These are phyloP conservation scores for Pecoramyces ruminantium DNA, from an alignment of 192 early-diverging fungal genomes.

Conservation along the genomic window DNA sequence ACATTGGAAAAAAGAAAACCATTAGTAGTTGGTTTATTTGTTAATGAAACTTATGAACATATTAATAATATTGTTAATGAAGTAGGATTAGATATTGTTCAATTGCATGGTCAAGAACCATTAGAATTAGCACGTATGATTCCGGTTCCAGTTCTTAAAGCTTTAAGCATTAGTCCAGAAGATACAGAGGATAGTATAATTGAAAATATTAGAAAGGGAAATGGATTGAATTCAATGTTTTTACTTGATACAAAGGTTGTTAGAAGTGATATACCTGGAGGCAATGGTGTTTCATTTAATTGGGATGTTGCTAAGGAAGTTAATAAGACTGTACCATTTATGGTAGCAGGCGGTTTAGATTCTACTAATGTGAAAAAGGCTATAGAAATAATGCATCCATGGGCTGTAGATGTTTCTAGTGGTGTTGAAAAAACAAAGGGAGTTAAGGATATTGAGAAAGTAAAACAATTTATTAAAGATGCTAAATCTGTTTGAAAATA, in stretches of 20 bases:
- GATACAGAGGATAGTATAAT: slow-evolving; percentile 20
- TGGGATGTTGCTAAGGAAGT: slow-evolving; percentile 50
- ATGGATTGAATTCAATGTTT: slow-evolving; percentile 4
- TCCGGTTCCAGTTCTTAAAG: slow-evolving; percentile 75
- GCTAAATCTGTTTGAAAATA: slow-evolving; percentile 24
- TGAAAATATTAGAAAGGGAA: neutral
- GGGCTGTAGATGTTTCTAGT: slow-evolving; percentile 83
- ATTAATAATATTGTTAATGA: slow-evolving; percentile 43
- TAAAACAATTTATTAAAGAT: slow-evolving; percentile 47
- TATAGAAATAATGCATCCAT: slow-evolving; percentile 44
- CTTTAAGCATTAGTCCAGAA: slow-evolving; percentile 55
- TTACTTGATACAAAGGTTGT: slow-evolving; percentile 28
- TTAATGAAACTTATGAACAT: slow-evolving; percentile 60
- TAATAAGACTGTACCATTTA: slow-evolving; percentile 38
- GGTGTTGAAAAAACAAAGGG: slow-evolving; percentile 66
- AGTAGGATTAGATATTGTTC: slow-evolving; percentile 73
- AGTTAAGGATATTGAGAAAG: slow-evolving; percentile 63
- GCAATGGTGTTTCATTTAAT: slow-evolving; percentile 67
- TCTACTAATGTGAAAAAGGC: slow-evolving; percentile 69
- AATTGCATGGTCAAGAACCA: slow-evolving; percentile 78
- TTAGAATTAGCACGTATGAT: slow-evolving; percentile 43
- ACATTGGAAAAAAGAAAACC: slow-evolving; percentile 30
- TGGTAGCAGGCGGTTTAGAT: slow-evolving; percentile 80
- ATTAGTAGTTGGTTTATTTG: slow-evolving; percentile 84
- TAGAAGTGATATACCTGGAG: slow-evolving; percentile 60